A percentile compares a stretch with the other conserved stretches of the same genome.
Conservation (phyloP, 2,329 filamentous ascomycete species). For the Colletotrichum costaricense region DNA sequence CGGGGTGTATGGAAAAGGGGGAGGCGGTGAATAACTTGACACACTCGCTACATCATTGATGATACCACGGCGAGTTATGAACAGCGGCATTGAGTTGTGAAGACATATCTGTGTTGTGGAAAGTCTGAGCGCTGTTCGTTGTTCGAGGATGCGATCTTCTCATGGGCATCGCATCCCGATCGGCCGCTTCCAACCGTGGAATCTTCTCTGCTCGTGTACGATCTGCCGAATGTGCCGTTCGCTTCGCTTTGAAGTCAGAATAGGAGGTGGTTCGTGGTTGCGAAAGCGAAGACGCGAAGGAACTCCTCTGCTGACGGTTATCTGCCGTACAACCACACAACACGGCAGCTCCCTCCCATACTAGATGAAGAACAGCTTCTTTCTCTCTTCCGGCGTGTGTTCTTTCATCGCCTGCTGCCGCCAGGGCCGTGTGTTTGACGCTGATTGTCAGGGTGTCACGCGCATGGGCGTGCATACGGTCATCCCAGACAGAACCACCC, state of each 20-base stretch:
- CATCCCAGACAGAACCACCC: not conserved
- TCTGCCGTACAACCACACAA: not conserved
- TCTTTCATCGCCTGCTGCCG: not conserved
- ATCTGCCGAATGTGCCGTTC: not conserved
- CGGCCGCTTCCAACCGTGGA: slow-evolving; percentile 12
- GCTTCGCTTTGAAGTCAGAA: not conserved
- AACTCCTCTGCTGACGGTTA: not conserved
- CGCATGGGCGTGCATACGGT: slow-evolving; percentile 8
- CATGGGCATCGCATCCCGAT: slow-evolving; percentile 19
- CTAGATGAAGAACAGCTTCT: not conserved
- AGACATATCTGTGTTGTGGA: not conserved
- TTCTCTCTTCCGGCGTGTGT: not conserved
- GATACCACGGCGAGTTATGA: slow-evolving; percentile 5
- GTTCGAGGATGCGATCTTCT: slow-evolving; percentile 12
- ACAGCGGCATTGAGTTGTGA: not conserved
- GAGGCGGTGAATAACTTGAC: slow-evolving; percentile 30
- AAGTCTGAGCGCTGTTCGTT: not conserved
- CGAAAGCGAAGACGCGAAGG: not conserved
- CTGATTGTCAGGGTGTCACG: slow-evolving; percentile 27
- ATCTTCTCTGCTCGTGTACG: not conserved
- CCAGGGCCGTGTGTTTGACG: slow-evolving; percentile 14
- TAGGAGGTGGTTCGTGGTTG: not conserved
- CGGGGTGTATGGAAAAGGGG: slow-evolving; percentile 8
- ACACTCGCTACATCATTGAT: slow-evolving; percentile 22
- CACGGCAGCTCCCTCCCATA: not conserved